Percentiles rank a stretch among this genome's conserved stretches.
These are phyloP conservation scores for Tetrahymena malaccensis DNA, from an alignment of 73 alveolate genomes.

Conservation along the genomic window DNA sequence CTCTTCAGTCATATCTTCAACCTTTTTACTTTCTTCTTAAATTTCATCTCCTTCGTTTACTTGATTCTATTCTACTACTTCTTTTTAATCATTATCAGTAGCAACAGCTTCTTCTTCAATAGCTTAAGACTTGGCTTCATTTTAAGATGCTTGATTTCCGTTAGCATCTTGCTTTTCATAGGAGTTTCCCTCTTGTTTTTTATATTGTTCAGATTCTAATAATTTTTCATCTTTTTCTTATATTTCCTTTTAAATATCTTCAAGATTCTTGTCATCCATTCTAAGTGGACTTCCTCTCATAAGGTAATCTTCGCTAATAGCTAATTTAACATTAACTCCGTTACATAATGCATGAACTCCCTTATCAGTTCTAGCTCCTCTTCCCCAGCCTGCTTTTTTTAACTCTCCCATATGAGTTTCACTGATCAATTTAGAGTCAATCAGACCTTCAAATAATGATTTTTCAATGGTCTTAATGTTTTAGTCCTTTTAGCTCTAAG, in stretches of 20 bases:
- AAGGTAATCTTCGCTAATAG: conserved; percentile 13
- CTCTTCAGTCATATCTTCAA: conserved; percentile 30
- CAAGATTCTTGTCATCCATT: neutral
- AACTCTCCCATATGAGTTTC: conserved; percentile 59
- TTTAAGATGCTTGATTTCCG: neutral
- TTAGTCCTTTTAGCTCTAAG: conserved; percentile 2
- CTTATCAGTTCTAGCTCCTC: conserved; percentile 85
- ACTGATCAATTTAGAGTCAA: conserved; percentile 42
- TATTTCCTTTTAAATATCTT: neutral
- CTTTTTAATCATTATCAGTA: neutral
- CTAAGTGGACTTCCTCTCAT: conserved; percentile 35
- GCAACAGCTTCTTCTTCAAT: neutral
- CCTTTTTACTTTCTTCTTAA: conserved; percentile 6
- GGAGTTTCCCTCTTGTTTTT: neutral
- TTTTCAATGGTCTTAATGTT: conserved; percentile 21
- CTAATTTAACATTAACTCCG: conserved; percentile 60
- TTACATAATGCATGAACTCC: conserved; percentile 80
- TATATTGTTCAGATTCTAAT: neutral
- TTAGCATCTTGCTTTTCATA: neutral
- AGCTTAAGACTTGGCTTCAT: neutral
- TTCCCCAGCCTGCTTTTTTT: conserved; percentile 69
- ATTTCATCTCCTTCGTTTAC: conserved; percentile 15
- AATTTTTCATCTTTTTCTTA: neutral
- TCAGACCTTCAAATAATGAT: conserved; percentile 12
- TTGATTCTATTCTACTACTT: neutral